phyloP scores from a whole-genome alignment of 768 basidiomycete genomes.

The Pleurotus giganteus region DNA sequence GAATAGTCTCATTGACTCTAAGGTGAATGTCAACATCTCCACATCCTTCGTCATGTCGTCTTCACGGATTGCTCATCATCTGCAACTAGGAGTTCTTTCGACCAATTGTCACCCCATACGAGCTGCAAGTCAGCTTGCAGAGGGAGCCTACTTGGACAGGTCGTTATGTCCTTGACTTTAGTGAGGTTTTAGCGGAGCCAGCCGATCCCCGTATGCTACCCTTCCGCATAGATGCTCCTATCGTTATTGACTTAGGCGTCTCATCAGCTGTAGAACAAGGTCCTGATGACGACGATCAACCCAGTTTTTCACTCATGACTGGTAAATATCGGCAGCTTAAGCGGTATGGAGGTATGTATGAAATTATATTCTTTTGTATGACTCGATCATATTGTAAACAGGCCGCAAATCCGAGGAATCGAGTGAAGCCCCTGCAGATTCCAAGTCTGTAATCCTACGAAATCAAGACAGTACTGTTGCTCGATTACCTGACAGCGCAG shows the following conservation, averaged over 20 bases:
- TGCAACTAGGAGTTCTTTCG: constrained; percentile 72
- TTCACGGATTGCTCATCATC: neutral
- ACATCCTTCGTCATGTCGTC: neutral
- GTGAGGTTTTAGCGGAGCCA: constrained; percentile 45
- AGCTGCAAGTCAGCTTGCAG: constrained; percentile 78
- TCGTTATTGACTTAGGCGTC: neutral
- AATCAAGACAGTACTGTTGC: constrained; percentile 63
- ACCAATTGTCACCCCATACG: constrained; percentile 93
- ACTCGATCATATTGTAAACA: neutral
- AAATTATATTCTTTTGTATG: neutral
- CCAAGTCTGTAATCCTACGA: constrained; percentile 53
- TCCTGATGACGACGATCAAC: constrained; percentile 63
- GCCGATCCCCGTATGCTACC: neutral
- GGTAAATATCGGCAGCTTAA: constrained; percentile 83
- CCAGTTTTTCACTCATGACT: constrained; percentile 82
- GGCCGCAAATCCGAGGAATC: constrained; percentile 10
- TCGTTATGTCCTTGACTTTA: constrained; percentile 78
- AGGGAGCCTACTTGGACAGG: constrained; percentile 72
- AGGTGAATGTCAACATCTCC: constrained; percentile 35
- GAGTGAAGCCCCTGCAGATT: constrained; percentile 17
- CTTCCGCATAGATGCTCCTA: neutral
- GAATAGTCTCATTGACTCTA: constrained; percentile 78
- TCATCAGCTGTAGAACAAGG: constrained; percentile 26
- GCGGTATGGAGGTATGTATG: constrained; percentile 47
- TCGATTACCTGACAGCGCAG: constrained; percentile 62